Percentiles rank a stretch among this genome's conserved stretches.
Conservation (phyloP, 148 eudicot species). For the Simmondsia chinensis region DNA sequence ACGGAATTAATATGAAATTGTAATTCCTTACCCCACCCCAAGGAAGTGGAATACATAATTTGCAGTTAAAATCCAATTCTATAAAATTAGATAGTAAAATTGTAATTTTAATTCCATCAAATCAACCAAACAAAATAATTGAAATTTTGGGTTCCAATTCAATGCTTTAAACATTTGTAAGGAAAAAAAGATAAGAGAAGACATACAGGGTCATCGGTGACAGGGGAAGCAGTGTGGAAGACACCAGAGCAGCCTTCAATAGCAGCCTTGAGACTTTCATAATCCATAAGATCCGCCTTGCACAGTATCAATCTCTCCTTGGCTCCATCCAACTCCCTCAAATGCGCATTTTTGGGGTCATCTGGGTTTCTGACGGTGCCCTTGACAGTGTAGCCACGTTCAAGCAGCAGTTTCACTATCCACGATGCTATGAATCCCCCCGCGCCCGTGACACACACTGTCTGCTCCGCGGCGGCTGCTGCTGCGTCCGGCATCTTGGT, state of each 20-base stretch:
- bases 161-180: too few relatives aligned
- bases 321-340: constrained; percentile 85
- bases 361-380: constrained; percentile 93
- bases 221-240: constrained; percentile 93
- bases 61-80: too few relatives aligned
- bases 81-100: too few relatives aligned
- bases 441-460: constrained; percentile 89
- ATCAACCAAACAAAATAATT: too few relatives aligned
- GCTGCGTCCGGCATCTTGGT: too few relatives aligned
- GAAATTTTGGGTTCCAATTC: too few relatives aligned
- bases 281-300: constrained; percentile 81
- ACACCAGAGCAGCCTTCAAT: constrained; percentile 85
- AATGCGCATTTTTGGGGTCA: constrained; percentile 80
- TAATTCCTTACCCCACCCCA: too few relatives aligned
- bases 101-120: too few relatives aligned
- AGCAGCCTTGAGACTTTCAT: constrained; percentile 58
- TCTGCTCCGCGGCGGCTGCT: too few relatives aligned
- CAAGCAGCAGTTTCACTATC: constrained; percentile 72
- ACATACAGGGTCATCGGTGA: constrained; percentile 95
- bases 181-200: too few relatives aligned
- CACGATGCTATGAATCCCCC: constrained; percentile 94
- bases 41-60: too few relatives aligned
- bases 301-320: constrained; percentile 64
- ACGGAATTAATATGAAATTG: too few relatives aligned
- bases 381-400: constrained; percentile 66